Conservation (phyloP, 179 eudicot genomes). For the Gypsophila paniculata region DNA sequence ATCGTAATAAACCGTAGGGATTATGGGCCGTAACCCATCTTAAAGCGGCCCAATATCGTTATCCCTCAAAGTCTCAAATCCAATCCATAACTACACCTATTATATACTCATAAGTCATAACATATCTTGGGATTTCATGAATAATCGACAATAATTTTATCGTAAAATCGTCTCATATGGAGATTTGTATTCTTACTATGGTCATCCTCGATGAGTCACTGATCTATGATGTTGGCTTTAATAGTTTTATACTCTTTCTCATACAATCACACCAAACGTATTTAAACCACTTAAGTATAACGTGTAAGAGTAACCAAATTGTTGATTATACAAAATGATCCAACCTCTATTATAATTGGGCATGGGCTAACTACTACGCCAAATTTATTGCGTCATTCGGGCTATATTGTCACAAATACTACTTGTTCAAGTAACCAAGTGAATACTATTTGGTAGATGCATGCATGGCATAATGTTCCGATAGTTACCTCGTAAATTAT, state of each 20-base stretch:
- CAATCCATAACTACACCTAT: too few relatives aligned
- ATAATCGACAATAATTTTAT: too few relatives aligned
- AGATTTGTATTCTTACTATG: too few relatives aligned
- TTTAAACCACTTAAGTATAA: not conserved
- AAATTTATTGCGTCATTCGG: not conserved
- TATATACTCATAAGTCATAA: too few relatives aligned
- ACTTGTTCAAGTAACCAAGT: not conserved
- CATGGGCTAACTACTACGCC: not conserved
- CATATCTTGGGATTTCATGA: too few relatives aligned
- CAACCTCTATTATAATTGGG: not conserved
- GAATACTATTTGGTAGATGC: too few relatives aligned
- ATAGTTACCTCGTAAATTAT: too few relatives aligned
- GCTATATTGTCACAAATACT: not conserved
- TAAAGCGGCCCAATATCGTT: not conserved
- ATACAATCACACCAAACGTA: not conserved
- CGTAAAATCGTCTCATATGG: too few relatives aligned
- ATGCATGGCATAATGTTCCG: too few relatives aligned
- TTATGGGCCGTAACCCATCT: not conserved
- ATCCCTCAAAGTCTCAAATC: not conserved
- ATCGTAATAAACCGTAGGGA: too few relatives aligned
- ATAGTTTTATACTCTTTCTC: not conserved
- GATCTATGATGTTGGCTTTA: not conserved
- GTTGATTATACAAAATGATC: not conserved
- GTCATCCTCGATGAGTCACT: too few relatives aligned
- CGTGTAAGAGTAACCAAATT: not conserved